A percentile compares a stretch with the other conserved stretches of the same genome.
These are phyloP conservation scores for Gnaphalium uliginosum DNA, from an alignment of 129 eudicot genomes.

Conservation along the genomic window DNA sequence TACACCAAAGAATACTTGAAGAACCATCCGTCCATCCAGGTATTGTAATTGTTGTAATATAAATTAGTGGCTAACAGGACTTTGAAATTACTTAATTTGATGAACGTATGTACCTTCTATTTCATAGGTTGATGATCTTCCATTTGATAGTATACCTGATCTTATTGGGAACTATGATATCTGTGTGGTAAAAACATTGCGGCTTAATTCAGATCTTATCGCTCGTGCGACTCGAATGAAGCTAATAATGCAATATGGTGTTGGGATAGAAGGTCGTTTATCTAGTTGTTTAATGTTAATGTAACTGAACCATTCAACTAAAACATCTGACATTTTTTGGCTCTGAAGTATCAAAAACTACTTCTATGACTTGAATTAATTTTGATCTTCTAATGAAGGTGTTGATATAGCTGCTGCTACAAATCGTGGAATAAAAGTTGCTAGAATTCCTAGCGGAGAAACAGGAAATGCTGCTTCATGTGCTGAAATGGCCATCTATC, in stretches of 20 bases:
- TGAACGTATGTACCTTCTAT: slow-evolving; percentile 5
- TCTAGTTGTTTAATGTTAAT: background rate
- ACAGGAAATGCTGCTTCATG: slow-evolving; percentile 98
- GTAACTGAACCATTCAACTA: slow-evolving; percentile 9
- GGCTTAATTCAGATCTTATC: slow-evolving; percentile 55
- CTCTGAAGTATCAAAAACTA: background rate
- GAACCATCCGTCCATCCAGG: slow-evolving; percentile 58
- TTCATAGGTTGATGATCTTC: slow-evolving; percentile 81
- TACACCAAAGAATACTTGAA: slow-evolving; percentile 75
- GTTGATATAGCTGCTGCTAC: slow-evolving; percentile 81
- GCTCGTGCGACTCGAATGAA: slow-evolving; percentile 80
- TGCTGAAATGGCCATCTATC: slow-evolving; percentile 97
- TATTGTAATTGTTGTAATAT: slow-evolving; percentile 18
- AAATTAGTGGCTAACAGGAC: background rate
- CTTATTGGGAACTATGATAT: slow-evolving; percentile 78
- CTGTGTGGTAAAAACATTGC: slow-evolving; percentile 69
- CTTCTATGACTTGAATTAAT: background rate
- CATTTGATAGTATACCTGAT: slow-evolving; percentile 52
- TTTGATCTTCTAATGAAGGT: slow-evolving; percentile 46
- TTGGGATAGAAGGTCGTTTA: slow-evolving; percentile 76
- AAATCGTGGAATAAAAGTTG: slow-evolving; percentile 76
- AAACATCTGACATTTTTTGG: background rate
- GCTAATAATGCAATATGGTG: slow-evolving; percentile 93
- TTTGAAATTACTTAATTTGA: background rate
- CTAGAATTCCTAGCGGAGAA: slow-evolving; percentile 66